Conservation (phyloP, 1,139 yeast genomes). For the Diutina neorugosa region DNA sequence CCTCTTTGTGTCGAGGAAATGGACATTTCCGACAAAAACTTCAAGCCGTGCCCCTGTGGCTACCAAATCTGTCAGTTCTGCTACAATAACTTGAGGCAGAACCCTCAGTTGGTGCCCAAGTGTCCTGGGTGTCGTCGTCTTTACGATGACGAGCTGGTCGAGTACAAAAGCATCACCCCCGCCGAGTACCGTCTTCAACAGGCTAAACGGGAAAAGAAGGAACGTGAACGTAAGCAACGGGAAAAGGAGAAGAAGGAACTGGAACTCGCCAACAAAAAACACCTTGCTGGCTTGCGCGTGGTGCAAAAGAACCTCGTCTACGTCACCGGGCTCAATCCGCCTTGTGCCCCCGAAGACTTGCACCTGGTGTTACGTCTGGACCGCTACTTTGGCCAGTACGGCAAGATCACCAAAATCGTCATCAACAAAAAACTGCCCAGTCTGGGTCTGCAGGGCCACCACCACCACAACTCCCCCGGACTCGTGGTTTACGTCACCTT, state of each 20-base stretch:
- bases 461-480: conserved; percentile 31
- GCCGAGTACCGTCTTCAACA: conserved; percentile 80
- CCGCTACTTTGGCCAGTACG: conserved; percentile 95
- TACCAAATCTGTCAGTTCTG: conserved; percentile 98
- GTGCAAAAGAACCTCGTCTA: conserved; percentile 95
- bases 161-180: conserved; percentile 68
- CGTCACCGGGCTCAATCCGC: conserved; percentile 92
- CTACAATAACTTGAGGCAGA: conserved; percentile 89
- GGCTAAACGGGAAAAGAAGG: conserved; percentile 67
- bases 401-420: conserved; percentile 88
- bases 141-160: conserved; percentile 88
- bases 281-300: conserved; percentile 92
- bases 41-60: conserved; percentile 98
- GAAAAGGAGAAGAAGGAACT: conserved; percentile 90
- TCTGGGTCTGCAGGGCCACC: conserved; percentile 25
- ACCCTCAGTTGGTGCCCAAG: conserved; percentile 88
- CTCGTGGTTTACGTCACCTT: conserved; percentile 95
- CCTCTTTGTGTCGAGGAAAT: conserved; percentile 96
- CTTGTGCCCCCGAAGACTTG: conserved; percentile 79
- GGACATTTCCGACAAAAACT: conserved; percentile 92
- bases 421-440: conserved; percentile 61
- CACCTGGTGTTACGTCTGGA: conserved; percentile 79
- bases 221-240: conserved; percentile 74
- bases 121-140: conserved; percentile 97
- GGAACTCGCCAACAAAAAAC: conserved; percentile 82